Evolutionary conservation across 345 rosid species (phyloP).

Genomic region (Trapa bicornis): DNA sequence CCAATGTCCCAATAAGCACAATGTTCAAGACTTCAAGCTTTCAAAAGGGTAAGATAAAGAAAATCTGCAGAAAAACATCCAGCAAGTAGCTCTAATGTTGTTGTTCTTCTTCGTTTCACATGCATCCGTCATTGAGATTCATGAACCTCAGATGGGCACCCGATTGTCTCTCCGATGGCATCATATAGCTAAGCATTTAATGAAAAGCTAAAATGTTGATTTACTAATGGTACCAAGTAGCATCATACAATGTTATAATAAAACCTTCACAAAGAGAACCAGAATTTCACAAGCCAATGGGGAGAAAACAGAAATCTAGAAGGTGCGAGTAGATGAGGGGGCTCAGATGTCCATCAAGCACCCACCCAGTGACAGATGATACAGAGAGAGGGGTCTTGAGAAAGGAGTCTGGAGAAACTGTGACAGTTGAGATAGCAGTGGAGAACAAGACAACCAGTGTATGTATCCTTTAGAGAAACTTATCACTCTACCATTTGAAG

Average conservation of each 20-base stretch:
- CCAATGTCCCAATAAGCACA: neutral
- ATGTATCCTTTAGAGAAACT: no score
- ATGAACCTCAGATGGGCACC: slow-evolving; percentile 4
- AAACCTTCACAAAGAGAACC: neutral
- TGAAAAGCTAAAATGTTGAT: neutral
- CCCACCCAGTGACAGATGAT: slow-evolving; percentile 28
- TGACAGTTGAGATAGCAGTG: no score
- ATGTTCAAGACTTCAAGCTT: neutral
- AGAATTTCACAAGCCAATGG: neutral
- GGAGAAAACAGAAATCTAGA: neutral
- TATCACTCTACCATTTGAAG: no score
- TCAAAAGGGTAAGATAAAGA: neutral
- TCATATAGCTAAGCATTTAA: neutral
- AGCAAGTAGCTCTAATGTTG: neutral
- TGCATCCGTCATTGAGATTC: neutral
- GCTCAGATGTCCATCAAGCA: slow-evolving; percentile 23
- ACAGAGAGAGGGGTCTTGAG: no score
- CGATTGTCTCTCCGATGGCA: neutral
- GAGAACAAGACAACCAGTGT: no score
- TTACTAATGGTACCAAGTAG: neutral
- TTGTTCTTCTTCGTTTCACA: slow-evolving; percentile 11
- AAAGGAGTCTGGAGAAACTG: no score
- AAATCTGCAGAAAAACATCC: slow-evolving; percentile 1
- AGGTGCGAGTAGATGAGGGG: neutral
- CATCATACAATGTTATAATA: neutral